phyloP scores from a whole-genome alignment of 176 grass and related monocot genomes.

The Eragrostis nindensis region DNA sequence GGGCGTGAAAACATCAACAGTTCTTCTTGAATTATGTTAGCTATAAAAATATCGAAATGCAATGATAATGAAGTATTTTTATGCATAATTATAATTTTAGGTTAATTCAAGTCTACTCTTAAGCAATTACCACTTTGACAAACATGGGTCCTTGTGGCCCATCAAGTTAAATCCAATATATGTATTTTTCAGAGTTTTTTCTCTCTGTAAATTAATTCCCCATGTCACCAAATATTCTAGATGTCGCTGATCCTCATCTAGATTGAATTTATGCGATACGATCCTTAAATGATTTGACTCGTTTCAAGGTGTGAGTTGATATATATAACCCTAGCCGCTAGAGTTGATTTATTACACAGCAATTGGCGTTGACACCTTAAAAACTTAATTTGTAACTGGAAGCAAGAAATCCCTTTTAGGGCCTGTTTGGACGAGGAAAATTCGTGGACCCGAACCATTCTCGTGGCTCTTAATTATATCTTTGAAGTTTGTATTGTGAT shows the following conservation, averaged over 20 bases:
- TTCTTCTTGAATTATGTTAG: background rate
- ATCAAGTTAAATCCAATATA: too few species aligned
- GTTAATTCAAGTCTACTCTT: too few species aligned
- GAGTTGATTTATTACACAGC: background rate
- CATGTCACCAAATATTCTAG: background rate
- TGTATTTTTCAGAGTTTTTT: too few species aligned
- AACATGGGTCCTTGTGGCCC: too few species aligned
- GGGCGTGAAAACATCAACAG: background rate
- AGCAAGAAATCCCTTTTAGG: background rate
- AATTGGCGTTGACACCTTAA: background rate
- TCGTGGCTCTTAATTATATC: background rate
- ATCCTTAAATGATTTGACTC: too few species aligned
- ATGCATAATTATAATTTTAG: background rate
- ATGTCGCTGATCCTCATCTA: background rate
- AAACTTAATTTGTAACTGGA: background rate
- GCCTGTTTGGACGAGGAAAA: background rate
- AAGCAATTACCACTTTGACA: too few species aligned
- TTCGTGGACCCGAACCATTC: background rate
- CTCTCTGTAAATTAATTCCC: background rate
- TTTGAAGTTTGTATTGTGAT: background rate
- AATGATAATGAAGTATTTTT: background rate
- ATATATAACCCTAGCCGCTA: background rate
- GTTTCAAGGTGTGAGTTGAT: background rate
- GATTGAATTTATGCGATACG: background rate
- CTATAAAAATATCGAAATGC: background rate